These are phyloP conservation scores for Malassezia psittaci DNA, from an alignment of 1,284 basidiomycete genomes.

Conservation along the genomic window DNA sequence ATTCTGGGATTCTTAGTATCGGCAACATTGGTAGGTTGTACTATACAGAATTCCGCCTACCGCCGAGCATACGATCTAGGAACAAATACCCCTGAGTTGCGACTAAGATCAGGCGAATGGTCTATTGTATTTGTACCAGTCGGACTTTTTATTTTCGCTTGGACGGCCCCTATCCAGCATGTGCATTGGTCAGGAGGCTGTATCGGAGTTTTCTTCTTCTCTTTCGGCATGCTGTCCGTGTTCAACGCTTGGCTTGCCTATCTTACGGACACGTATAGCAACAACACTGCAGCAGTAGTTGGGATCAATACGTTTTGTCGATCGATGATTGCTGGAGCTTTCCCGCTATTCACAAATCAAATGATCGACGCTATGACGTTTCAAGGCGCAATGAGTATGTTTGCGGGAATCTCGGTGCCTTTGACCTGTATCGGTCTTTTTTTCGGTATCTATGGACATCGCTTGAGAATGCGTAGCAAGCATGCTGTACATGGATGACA, in stretches of 20 bases:
- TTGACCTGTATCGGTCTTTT: conserved; percentile 11
- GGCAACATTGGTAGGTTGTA: conserved; percentile 10
- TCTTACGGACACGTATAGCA: conserved; percentile 17
- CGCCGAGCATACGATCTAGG: conserved; percentile 8
- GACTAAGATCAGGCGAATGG: conserved; percentile 16
- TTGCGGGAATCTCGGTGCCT: conserved; percentile 18
- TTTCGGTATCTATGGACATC: conserved; percentile 13
- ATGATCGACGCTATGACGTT: conserved; percentile 20
- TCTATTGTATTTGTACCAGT: conserved; percentile 17
- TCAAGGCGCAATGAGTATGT: conserved; percentile 21
- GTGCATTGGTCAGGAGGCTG: conserved; percentile 21
- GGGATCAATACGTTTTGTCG: conserved; percentile 17
- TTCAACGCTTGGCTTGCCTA: conserved; percentile 23
- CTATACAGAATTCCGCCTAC: conserved; percentile 10
- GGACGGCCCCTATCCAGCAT: conserved; percentile 17
- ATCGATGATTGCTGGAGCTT: conserved; percentile 16
- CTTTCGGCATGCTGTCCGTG: conserved; percentile 18
- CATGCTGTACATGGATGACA: conserved; percentile 8
- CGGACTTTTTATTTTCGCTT: conserved; percentile 23
- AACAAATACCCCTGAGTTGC: conserved; percentile 15
- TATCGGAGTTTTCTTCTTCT: conserved; percentile 15
- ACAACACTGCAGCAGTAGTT: conserved; percentile 17
- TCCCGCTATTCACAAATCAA: conserved; percentile 19
- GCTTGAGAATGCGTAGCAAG: conserved; percentile 11
- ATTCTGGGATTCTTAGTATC: conserved; percentile 12